Evolutionary conservation across 1,284 basidiomycete species (phyloP).

Genomic region (Tylopilus sp.): DNA sequence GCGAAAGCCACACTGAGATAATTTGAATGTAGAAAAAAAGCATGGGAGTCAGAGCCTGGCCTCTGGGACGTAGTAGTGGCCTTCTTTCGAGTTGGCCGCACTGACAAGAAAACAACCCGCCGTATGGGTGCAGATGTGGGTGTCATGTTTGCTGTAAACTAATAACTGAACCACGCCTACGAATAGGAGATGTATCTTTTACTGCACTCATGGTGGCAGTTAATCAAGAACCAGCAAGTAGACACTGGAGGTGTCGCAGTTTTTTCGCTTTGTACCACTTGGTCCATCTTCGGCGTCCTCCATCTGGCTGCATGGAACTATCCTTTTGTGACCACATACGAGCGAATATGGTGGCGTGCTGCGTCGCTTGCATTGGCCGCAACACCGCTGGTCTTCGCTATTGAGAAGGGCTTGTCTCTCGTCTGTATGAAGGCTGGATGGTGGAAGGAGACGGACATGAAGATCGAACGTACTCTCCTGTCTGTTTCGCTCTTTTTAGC

Average conservation of each 20-base stretch:
- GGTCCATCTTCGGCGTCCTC: neutral
- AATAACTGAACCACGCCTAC: neutral
- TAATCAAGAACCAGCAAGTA: too few relatives aligned
- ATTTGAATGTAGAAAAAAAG: neutral
- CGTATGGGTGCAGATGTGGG: neutral
- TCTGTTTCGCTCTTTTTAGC: too few relatives aligned
- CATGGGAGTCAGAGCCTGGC: neutral
- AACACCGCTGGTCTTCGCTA: neutral
- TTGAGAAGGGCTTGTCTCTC: too few relatives aligned
- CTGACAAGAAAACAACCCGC: too few relatives aligned
- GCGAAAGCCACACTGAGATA: too few relatives aligned
- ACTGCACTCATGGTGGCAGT: too few relatives aligned
- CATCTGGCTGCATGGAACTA: conserved; percentile 4
- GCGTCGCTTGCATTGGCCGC: neutral
- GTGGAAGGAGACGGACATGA: too few relatives aligned
- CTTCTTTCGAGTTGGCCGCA: too few relatives aligned
- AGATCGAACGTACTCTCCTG: too few relatives aligned
- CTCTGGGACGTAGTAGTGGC: too few relatives aligned
- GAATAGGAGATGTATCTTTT: neutral
- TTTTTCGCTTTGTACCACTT: neutral
- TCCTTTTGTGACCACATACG: neutral
- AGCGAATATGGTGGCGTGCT: neutral
- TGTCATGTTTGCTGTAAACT: neutral
- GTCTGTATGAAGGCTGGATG: too few relatives aligned
- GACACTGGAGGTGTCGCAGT: too few relatives aligned